Conservation (phyloP, 345 rosid genomes). For the Conringia planisiliqua region DNA sequence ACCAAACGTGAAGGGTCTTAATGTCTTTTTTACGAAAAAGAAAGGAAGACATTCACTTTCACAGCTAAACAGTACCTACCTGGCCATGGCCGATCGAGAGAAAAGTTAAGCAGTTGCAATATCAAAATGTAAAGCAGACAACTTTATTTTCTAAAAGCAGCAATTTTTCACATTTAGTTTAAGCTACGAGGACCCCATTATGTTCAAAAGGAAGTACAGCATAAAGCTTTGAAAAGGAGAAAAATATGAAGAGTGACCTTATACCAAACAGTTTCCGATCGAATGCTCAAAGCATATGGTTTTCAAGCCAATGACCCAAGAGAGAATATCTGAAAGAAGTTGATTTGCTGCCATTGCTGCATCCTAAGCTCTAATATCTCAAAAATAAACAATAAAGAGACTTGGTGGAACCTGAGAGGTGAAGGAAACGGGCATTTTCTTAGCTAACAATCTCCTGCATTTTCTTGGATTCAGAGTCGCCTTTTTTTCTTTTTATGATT, state of each 20-base stretch:
- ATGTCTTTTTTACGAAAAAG: not conserved
- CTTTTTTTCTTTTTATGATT: conserved; percentile 12
- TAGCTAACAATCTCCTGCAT: conserved; percentile 26
- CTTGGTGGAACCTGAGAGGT: conserved; percentile 25
- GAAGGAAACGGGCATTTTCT: not conserved
- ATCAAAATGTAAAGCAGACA: conserved; percentile 28
- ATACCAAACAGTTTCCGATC: not conserved
- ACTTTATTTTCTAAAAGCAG: conserved; percentile 29
- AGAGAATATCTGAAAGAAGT: conserved; percentile 19
- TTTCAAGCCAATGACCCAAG: conserved; percentile 26
- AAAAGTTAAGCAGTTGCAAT: conserved; percentile 29
- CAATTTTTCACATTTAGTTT: conserved; percentile 6
- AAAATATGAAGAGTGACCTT: conserved; percentile 8
- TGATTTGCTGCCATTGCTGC: conserved; percentile 35
- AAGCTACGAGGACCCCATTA: conserved; percentile 22
- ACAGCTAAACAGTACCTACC: conserved; percentile 30
- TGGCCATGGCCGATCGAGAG: conserved; percentile 27
- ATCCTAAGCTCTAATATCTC: conserved; percentile 5
- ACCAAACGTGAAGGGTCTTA: conserved; percentile 10
- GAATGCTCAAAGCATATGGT: conserved; percentile 7
- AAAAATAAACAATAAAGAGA: conserved; percentile 11
- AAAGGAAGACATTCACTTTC: conserved; percentile 19
- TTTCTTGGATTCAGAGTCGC: conserved; percentile 35
- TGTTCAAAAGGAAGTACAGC: conserved; percentile 25
- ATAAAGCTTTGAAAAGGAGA: conserved; percentile 16